Evolutionary conservation across 768 basidiomycete species (phyloP), one percentile per base, ranked within the genome.

Genomic region (Guyanaporus albipodus): DNA sequence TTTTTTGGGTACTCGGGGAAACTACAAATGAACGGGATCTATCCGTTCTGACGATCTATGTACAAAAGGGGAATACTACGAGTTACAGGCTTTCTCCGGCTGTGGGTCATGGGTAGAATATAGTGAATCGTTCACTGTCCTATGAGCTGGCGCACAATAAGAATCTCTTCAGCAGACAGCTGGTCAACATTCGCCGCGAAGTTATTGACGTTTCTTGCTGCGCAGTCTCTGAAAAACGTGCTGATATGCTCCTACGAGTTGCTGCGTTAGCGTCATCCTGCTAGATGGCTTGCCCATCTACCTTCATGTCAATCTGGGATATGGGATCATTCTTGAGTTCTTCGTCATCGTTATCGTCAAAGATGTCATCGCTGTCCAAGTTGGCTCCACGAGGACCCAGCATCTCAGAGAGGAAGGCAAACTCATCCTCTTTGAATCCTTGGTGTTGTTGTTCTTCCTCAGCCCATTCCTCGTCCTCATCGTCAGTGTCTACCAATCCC

Each of bases 391-490:
- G 82, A 1, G 83, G 80, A 10, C 86, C 84, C 39, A 92, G 75
- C 73, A 91, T 75, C 38, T 92, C 88, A 6, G 91, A 91, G 29
- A 96, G 69, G 72, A 83, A 90, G 19, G 83, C 80, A 53, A 89
- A 81, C 57, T 91, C 87, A n/a, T 88, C 87, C 40, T 81, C 72
- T 57, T 81, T 86, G 57, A 76, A 68, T 8, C 71, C 69, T 57
- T 80, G 76, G 39, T 79, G 70, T 27, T 77, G 64, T 38, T 76
- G 79, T 46, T 89, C 92, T 60, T 93, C 92, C 57, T 96, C 93
- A 9, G 80, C 77, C 95, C 95, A 98, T n/a, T 91, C 90, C 27
- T 91, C 91, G 53, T 92, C 87, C 75, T 79, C 87, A 60, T 92
- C 91, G 53, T 93, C 91, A 8, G 79, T 84, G 24, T 83, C 84